Evolutionary conservation across 148 eudicot species (phyloP).

Genomic region (Cornus florida): DNA sequence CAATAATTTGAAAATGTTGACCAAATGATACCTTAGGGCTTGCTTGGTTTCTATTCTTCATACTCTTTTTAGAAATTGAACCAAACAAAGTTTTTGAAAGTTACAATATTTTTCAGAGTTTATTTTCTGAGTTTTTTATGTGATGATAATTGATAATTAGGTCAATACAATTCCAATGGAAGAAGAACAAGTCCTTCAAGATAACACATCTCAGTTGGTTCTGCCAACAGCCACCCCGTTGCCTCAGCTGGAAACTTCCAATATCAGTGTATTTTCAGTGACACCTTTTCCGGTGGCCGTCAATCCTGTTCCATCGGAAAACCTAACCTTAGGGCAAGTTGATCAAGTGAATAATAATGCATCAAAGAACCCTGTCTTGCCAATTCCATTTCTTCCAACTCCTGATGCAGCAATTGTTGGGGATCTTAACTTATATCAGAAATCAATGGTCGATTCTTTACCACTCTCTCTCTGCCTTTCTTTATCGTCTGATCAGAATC

Average conservation of each 20-base stretch:
- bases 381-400: slow-evolving; percentile 5
- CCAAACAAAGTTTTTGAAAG: no score
- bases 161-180: slow-evolving; percentile 34
- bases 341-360: slow-evolving; percentile 11
- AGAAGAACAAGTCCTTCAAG: slow-evolving; percentile 28
- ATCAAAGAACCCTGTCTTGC: slow-evolving; percentile 11
- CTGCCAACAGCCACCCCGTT: slow-evolving; percentile 12
- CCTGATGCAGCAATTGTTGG: slow-evolving; percentile 23
- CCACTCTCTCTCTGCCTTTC: slow-evolving; percentile 58
- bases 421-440: slow-evolving; percentile 35
- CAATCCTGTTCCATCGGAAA: slow-evolving; percentile 19
- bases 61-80: no score
- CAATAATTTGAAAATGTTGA: no score
- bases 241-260: slow-evolving; percentile 16
- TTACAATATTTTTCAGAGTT: no score
- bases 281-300: slow-evolving; percentile 10
- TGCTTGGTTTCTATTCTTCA: no score
- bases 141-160: slow-evolving; percentile 20
- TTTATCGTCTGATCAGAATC: slow-evolving; percentile 39
- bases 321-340: slow-evolving; percentile 5
- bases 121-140: no score
- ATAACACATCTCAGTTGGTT: slow-evolving; percentile 17
- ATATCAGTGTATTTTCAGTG: slow-evolving; percentile 10
- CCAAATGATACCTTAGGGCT: no score
- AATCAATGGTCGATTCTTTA: slow-evolving; percentile 20